phyloP scores from a whole-genome alignment of 352 stramenopile genomes.

The Phytophthora multivora region DNA sequence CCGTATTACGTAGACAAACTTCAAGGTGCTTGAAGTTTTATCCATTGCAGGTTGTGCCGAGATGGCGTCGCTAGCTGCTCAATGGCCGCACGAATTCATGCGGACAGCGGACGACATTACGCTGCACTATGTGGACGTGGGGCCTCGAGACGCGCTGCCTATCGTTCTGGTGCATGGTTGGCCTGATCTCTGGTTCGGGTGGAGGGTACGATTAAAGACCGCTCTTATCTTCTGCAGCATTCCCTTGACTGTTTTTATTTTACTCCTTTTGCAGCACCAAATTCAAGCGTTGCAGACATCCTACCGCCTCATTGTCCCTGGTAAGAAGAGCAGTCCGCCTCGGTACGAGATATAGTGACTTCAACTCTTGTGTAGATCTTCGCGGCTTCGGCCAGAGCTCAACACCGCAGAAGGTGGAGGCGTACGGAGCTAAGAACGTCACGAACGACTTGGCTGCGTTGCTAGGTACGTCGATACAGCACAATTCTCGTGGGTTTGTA shows the following conservation, averaged over 20 bases:
- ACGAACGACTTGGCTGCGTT: conserved; percentile 55
- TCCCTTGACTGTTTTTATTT: conserved; percentile 1
- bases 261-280: conserved; percentile 45
- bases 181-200: conserved; percentile 75
- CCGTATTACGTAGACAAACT: conserved; percentile 12
- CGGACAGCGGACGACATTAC: conserved; percentile 32
- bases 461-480: conserved; percentile 34
- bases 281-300: conserved; percentile 50
- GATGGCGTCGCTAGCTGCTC: conserved; percentile 28
- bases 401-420: conserved; percentile 43
- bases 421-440: conserved; percentile 68
- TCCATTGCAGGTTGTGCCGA: not conserved
- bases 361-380: conserved; percentile 38
- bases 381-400: conserved; percentile 69
- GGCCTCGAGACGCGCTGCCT: conserved; percentile 47
- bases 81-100: conserved; percentile 41
- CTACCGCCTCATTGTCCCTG: conserved; percentile 65
- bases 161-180: conserved; percentile 78
- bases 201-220: conserved; percentile 31
- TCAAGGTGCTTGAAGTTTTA: conserved; percentile 9
- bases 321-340: conserved; percentile 5
- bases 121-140: conserved; percentile 66
- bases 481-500: too few species aligned
- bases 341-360: not conserved
- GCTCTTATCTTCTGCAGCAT: not conserved